phyloP scores from a whole-genome alignment of 768 basidiomycete genomes.

The Fomitopsis serialis region DNA sequence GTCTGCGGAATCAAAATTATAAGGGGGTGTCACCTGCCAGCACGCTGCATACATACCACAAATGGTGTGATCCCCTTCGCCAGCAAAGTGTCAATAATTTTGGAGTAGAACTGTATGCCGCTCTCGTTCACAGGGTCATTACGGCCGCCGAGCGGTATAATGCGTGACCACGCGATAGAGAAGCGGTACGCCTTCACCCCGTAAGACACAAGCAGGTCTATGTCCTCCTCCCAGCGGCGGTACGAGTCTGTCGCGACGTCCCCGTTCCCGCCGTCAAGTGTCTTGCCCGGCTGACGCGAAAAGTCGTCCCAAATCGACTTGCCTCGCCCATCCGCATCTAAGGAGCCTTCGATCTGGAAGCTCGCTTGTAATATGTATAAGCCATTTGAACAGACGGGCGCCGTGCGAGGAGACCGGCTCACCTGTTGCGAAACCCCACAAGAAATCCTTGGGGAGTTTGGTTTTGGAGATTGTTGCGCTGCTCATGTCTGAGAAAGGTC shows the following conservation, averaged over 20 bases:
- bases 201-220: slow-evolving; percentile 54
- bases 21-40: neutral
- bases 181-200: slow-evolving; percentile 74
- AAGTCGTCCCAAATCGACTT: slow-evolving; percentile 77
- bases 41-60: slow-evolving; percentile 39
- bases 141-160: slow-evolving; percentile 69
- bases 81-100: slow-evolving; percentile 63
- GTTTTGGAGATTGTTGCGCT: neutral
- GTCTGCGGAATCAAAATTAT: slow-evolving; percentile 35
- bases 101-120: slow-evolving; percentile 66
- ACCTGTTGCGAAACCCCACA: slow-evolving; percentile 74
- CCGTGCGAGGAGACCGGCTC: slow-evolving; percentile 18
- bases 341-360: slow-evolving; percentile 74
- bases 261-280: slow-evolving; percentile 59
- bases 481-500: slow-evolving; percentile 19
- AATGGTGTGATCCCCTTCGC: slow-evolving; percentile 62
- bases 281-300: slow-evolving; percentile 59
- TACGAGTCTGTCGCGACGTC: slow-evolving; percentile 73
- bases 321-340: slow-evolving; percentile 52
- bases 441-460: slow-evolving; percentile 48
- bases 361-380: slow-evolving; percentile 42
- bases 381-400: neutral
- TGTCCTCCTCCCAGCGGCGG: slow-evolving; percentile 61
- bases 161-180: slow-evolving; percentile 70
- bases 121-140: slow-evolving; percentile 67